Evolutionary conservation across 2,329 filamentous ascomycete genomes (phyloP), one percentile per base, ranked within the genome.

Genomic region (Dactylellina haptotyla): DNA sequence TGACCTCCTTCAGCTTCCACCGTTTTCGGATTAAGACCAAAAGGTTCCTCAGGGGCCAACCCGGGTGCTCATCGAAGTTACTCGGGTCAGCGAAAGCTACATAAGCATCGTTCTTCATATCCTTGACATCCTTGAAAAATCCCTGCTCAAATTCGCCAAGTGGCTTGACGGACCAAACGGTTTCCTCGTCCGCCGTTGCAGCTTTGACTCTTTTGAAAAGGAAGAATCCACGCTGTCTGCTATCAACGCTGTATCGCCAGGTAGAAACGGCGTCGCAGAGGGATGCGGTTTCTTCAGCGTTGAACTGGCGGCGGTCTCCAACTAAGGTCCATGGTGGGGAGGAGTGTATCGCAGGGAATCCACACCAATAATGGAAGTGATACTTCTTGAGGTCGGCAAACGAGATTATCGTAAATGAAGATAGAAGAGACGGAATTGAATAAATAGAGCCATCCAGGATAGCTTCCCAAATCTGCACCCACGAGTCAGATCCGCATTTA

Each of bases 361-460:
- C 94, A 81, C 98, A 98, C 88, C 96, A 96, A 82, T 98, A 98
- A n/a, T 90, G 92, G 80, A 98, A 97, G 75, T 89, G 92, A 83
- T 98, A 98, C 80, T 96, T 97, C 81, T 99, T 99, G 32, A 99
- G 86, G 79, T 99, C 94, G 75, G 95, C 94, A 80, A 92, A 99
- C 14, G 92, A 97, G 48, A 98, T 87, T 69, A 96, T 88, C 25
- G 91, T 86, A 80, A 97, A 98, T 4, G 92, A 95, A 3, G 92
- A 89, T 16, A 99, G 87, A 1, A 98, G 86, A 3, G 94, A 97
- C 1, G 95, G 95, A 56, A 94, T 91, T 8, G 93, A 95, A 82
- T 96, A 98, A 77, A 99, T 97, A 41, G 92, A 96, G 67, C 93
- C 94, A 82, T 99, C 95, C 76, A 93, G 90, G 79, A 99, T 97